These are phyloP conservation scores for Penicillium sp. DNA, from an alignment of 2,329 filamentous ascomycete species.

Conservation along the genomic window DNA sequence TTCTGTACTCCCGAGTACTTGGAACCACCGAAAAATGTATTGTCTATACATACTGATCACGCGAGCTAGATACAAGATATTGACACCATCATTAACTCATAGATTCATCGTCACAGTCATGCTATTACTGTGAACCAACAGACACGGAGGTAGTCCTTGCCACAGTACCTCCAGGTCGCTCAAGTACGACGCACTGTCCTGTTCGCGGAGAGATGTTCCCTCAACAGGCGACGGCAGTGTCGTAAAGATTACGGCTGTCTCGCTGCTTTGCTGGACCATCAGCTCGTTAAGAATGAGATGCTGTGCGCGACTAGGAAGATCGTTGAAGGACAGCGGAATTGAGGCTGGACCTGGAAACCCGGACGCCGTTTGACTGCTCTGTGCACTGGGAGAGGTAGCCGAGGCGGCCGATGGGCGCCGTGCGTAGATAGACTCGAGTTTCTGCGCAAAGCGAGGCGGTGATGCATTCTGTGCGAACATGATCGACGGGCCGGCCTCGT, in stretches of 20 bases:
- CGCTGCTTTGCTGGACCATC: slow-evolving; percentile 65
- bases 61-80: neutral
- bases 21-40: neutral
- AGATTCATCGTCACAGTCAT: slow-evolving; percentile 72
- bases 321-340: slow-evolving; percentile 77
- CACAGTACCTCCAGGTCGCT: slow-evolving; percentile 77
- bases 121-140: slow-evolving; percentile 82
- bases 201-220: slow-evolving; percentile 70
- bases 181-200: slow-evolving; percentile 71
- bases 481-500: slow-evolving; percentile 67
- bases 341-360: slow-evolving; percentile 60
- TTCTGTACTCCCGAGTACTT: neutral
- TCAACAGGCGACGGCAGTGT: slow-evolving; percentile 80
- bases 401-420: slow-evolving; percentile 25
- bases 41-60: neutral
- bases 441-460: slow-evolving; percentile 30
- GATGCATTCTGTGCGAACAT: slow-evolving; percentile 64
- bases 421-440: slow-evolving; percentile 40
- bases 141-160: slow-evolving; percentile 69
- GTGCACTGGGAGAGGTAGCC: slow-evolving; percentile 12
- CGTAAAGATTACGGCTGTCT: slow-evolving; percentile 78
- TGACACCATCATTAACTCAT: slow-evolving; percentile 20
- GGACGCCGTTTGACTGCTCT: slow-evolving; percentile 33
- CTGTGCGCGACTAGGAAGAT: slow-evolving; percentile 79
- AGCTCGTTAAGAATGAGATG: slow-evolving; percentile 85